Base-by-base conservation (phyloP, 768 basidiomycete genomes). In the Strobilomyces confusus region DNA sequence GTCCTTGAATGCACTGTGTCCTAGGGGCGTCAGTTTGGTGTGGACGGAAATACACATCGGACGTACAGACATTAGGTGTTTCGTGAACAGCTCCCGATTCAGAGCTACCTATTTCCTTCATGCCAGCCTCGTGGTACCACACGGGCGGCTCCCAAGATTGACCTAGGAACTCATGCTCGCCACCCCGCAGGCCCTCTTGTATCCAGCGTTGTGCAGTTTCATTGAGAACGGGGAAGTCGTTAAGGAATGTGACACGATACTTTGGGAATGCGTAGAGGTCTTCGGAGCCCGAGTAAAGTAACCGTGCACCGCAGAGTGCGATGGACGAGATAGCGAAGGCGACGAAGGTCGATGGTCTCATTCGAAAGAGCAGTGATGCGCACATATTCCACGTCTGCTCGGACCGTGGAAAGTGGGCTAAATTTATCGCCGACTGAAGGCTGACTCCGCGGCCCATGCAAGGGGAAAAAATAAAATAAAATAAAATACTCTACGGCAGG, bases 211-310 rank as follows among this genome's bases (percentile, higher is more conserved):
- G 73, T 4, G 87, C 91, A 2, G 88, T 89, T 44, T 86, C 74
- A 60, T 86, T 84, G 23, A 77, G 69, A 58, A 93, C 72, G 25
- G 91, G 90, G n/a, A 84, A 79, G 52, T 80, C 79, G 65, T 89
- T 88, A 64, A 93, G 80, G 69, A 89, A 93, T 37, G 83, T 73
- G 55, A 93, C 84, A 38, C 81, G 79, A 66, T 82, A 87, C 67
- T 93, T 93, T 58, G 91, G 92, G 65, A 86, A 91, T 0, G 91
- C 85, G 68, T 83, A 80, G 15, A 83, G 75, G 62, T 93, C 91
- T 61, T 92, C 87, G 26, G 91, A 89, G 43, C 90, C 77, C 9
- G 86, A 82, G 64, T 89, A 84, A 26, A 84, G 67, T n/a, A 82
- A 58, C 0, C 64, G 69, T 0, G 72, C 74, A 38, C 40, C 62